Percentiles rank a stretch among this genome's conserved stretches.
Evolutionary conservation across 2,329 filamentous ascomycete species (phyloP).

Genomic region (Alternaria viburni): DNA sequence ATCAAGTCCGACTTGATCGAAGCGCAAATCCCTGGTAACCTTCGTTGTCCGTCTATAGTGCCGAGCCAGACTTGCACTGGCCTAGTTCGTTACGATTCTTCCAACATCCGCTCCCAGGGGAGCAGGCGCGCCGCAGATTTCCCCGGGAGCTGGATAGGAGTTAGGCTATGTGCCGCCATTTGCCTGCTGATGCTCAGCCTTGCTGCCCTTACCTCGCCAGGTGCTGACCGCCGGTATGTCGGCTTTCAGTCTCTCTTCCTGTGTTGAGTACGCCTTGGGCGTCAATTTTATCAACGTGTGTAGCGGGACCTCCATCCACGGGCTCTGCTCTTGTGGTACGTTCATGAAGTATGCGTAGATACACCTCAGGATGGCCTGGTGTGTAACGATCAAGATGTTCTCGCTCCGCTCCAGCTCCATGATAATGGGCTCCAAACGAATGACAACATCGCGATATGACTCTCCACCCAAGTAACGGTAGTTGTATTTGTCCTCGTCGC

Average conservation of each 20-base stretch:
- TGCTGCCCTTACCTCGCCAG: conserved; percentile 91
- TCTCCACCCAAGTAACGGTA: conserved; percentile 98
- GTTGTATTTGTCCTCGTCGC: conserved; percentile 99
- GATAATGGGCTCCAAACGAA: conserved; percentile 97
- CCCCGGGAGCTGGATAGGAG: conserved; percentile 19
- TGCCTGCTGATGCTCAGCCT: conserved; percentile 77
- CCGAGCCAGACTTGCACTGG: neutral
- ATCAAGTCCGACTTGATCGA: conserved; percentile 1
- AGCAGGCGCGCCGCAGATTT: conserved; percentile 3
- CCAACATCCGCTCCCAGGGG: conserved; percentile 9
- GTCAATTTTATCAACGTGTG: conserved; percentile 97
- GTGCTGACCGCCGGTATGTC: conserved; percentile 96
- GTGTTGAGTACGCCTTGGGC: conserved; percentile 89
- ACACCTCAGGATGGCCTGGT: conserved; percentile 94
- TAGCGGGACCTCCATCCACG: conserved; percentile 98
- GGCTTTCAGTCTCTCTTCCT: conserved; percentile 85
- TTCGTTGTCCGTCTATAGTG: neutral
- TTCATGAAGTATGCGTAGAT: conserved; percentile 99
- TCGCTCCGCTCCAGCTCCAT: conserved; percentile 98
- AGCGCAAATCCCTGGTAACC: neutral
- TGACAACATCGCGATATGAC: conserved; percentile 95
- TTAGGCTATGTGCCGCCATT: conserved; percentile 31
- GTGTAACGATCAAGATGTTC: conserved; percentile 97
- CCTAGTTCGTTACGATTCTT: conserved; percentile 4
- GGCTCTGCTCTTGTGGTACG: conserved; percentile 86